A percentile compares a stretch with the other conserved stretches of the same genome.
phyloP scores from a whole-genome alignment of 2,329 filamentous ascomycete species.

The Talaromyces rugulosus region DNA sequence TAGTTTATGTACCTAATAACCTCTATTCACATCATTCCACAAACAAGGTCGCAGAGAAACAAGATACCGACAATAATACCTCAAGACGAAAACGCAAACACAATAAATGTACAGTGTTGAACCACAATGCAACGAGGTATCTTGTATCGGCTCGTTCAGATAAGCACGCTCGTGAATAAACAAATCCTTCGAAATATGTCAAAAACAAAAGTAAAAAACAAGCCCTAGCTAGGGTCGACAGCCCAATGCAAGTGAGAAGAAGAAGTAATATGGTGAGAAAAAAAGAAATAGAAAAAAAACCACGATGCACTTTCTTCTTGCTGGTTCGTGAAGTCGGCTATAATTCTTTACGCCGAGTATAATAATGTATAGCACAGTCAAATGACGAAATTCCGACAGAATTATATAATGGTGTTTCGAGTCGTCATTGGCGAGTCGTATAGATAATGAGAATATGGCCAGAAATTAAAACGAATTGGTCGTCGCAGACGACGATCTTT shows the following conservation, averaged over 20 bases:
- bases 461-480: not conserved
- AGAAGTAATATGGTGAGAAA: not conserved
- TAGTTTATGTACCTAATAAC: not conserved
- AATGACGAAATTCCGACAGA: not conserved
- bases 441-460: not conserved
- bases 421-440: not conserved
- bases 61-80: not conserved
- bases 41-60: not conserved
- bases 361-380: not conserved
- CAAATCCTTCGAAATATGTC: not conserved
- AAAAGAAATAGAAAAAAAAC: not conserved
- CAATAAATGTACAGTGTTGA: not conserved
- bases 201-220: not conserved
- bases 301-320: not conserved
- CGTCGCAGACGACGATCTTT: not conserved
- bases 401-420: not conserved
- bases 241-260: not conserved
- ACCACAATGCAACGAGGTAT: slow-evolving; percentile 2
- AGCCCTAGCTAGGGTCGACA: not conserved
- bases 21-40: not conserved
- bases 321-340: not conserved
- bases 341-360: not conserved
- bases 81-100: not conserved
- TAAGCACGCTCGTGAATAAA: slow-evolving; percentile 11
- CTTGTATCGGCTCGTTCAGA: slow-evolving; percentile 6